Evolutionary conservation across 2,329 filamentous ascomycete species (phyloP), one percentile per base, ranked within the genome.

Genomic region (Fusarium sp.): DNA sequence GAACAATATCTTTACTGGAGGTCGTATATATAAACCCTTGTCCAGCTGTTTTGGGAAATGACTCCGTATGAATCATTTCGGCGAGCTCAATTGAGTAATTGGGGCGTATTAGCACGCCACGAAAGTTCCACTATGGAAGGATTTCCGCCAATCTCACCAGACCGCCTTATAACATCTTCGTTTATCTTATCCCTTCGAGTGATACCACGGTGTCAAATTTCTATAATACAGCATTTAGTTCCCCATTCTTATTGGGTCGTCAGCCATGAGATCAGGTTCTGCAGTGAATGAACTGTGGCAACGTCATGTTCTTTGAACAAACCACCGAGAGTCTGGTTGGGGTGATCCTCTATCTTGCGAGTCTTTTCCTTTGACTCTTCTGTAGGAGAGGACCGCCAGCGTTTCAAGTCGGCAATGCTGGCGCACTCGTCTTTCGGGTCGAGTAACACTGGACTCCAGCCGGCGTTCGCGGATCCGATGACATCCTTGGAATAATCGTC

Each of bases 401-500:
- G 31, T 1, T 34, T 44, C 21, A 65, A 2, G 31, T 65, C 62
- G 0, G 47, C 10, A 3, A 73, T 15, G 17, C 43, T 38, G 1
- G 34, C 36, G 1, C 55, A 54, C 15, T 73, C 33, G 2, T 64
- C 54, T 14, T 57, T 36, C 1, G 64, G 57, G 24, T 72, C 67
- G 1, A 73, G 67, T 0, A 72, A 8, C 2, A 72, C 55, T 0
- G 70, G 58, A 0, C 55, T 62, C 70, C 70, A 72, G 0, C 70
- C 70, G 0, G 67, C 70, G 1, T 60, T 53, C 3, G 13, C 10
- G 3, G 70, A 65, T 1, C 70, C 70, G 6, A 69, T 26, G 4
- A 73, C 65, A 11, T 72, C 70, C 17, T 72, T 72, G 1, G 47
- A 44, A 14, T 69, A 59, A 4, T 72, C 70, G 11, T 72, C 70